Evolutionary conservation across 2,329 filamentous ascomycete species (phyloP).

Genomic region (Colletotrichum chlorophyti): DNA sequence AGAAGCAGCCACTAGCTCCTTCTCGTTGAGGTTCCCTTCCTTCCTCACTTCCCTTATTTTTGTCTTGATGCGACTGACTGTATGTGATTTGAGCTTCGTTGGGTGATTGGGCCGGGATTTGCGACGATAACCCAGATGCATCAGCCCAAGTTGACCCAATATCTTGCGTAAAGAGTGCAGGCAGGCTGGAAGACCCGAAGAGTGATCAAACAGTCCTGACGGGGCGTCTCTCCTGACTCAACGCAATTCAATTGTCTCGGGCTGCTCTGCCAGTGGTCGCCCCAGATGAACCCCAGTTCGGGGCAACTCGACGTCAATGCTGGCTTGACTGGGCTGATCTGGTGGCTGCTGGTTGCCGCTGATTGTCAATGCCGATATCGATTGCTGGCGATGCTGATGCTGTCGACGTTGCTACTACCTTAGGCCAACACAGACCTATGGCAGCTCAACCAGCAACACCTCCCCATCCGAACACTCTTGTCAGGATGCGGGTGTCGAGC

Average conservation of each 20-base stretch:
- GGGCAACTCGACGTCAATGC: background rate
- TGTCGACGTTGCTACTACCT: constrained; percentile 9
- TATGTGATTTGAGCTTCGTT: background rate
- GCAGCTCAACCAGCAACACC: constrained; percentile 42
- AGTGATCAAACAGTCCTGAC: no score
- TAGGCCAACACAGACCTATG: constrained; percentile 43
- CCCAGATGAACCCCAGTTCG: background rate
- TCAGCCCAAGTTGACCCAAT: no score
- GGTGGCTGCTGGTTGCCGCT: constrained; percentile 8
- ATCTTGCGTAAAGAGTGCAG: no score
- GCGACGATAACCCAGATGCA: no score
- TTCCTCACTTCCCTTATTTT: background rate
- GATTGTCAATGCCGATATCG: no score
- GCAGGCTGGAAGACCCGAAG: no score
- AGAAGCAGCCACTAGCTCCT: background rate
- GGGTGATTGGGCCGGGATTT: no score
- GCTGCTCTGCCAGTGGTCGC: constrained; percentile 19
- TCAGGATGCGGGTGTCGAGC: constrained; percentile 21
- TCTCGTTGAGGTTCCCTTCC: no score
- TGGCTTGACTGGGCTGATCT: constrained; percentile 1
- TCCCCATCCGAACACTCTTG: constrained; percentile 22
- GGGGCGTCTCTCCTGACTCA: no score
- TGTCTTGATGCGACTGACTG: background rate
- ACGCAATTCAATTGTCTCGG: constrained; percentile 17
- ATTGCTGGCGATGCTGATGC: no score